Base-by-base conservation (phyloP, 768 basidiomycete species). In the Strobilomyces confusus region DNA sequence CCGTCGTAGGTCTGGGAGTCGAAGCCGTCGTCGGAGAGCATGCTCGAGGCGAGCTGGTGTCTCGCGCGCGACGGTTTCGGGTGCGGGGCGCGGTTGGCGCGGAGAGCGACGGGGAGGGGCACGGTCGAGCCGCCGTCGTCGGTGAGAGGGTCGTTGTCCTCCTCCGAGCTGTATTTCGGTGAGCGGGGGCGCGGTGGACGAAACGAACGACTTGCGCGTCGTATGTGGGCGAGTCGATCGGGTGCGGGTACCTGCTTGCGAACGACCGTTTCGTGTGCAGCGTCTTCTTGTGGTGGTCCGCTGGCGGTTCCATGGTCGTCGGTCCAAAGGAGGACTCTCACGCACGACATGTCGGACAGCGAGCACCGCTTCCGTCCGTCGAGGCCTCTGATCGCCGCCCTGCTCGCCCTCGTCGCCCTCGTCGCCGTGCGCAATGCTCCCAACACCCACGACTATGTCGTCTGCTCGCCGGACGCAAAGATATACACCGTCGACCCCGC, bases 1-100 rank as follows among this genome's bases (percentile, higher is more conserved):
- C 92, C 92, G 63, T 94, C 92, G 69, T 94, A 92, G 0, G 90
- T 92, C 9, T 90, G 91, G 0, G 87, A 90, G 66, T 92, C 91
- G 9, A 87, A 79, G 49, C 89, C 83, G 38, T 83, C 85, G 59
- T 89, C 87, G 19, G 82, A 84, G 53, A 86, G 68, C 55, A 83
- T 55, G 63, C 74, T 75, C 47, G 75, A 71, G 4, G 80, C 80
- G 13, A 84, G 75, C 47, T 83, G 83, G 63, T 82, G 82, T 56
- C 75, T 76, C 6, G 58, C 56, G 63, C 62, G 54, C 43, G 62
- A 65, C 25, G 61, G 19, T 48, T 60, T 68, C 57, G 48, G 43
- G 49, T 66, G 22, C 57, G 59, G 57, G 66, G 68, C 57, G 48
- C 64, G 67, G 49, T 48, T 58, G 41, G 64, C 42, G 49, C 55